Base-by-base conservation (phyloP, 805 yeast species). In the Candida adriatica region DNA sequence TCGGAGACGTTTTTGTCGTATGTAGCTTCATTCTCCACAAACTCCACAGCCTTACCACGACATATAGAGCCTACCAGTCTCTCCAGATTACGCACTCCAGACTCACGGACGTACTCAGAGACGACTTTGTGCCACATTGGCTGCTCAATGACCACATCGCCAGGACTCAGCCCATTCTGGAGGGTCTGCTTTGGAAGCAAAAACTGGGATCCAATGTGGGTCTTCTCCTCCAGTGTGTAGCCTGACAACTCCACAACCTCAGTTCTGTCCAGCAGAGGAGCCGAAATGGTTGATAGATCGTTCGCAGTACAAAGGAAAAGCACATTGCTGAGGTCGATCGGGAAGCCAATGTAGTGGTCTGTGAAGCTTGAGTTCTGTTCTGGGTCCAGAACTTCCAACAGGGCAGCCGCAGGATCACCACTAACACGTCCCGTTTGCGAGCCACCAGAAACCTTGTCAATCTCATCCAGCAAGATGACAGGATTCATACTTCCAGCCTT, bases 391-490 rank as follows among this genome's bases (percentile, higher is more conserved):
- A 86, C 88, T 55, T 86, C 96, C 38, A 86, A 64, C 45, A 86
- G 63, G 0, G 95, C 95, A 21, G 94, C 94, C 13, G 87, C 79
- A 1, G 95, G 95, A 48, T 86, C 95, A 8, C 96, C 95, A 45
- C 78, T 77, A 24, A 70, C 58, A 40, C 65, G 62, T 11, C 58
- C 60, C 5, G 42, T 34, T 31, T 56, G 59, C 19, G 59, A 54
- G 14, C 74, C 75, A 19, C 79, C 80, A 37, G 73, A 62, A 5
- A 82, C 71, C 53, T 86, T 86, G 56, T 86, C 95, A 38, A 86
- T 77, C 53, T 86, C 95, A 56, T 86, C 95, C 30, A 86, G 60
- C 30, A 86, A 61, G 35, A 86, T 78, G 13, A 86, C 83, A 0
- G 95, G 95, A 46, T 83, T 83, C 80, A 80, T 79, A 1, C 79